A percentile compares a stretch with the other conserved stretches of the same genome.
Conservation (phyloP, 805 yeast genomes). For the Suhomyces canberraensis region DNA sequence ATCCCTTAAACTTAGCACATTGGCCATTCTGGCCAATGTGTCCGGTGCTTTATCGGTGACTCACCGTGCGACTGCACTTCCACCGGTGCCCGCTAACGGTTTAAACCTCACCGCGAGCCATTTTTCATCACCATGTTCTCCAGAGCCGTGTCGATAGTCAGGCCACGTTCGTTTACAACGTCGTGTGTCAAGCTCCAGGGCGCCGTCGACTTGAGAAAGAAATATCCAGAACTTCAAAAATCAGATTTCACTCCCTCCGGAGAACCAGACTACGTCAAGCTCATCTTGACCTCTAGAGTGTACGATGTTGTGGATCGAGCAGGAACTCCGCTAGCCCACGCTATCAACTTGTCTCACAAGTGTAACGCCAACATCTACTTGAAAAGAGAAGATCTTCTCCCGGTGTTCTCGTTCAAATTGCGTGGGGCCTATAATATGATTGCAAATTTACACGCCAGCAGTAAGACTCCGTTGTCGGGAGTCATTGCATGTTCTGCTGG, state of each 20-base stretch:
- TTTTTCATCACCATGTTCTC: neutral
- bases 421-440: conserved; percentile 98
- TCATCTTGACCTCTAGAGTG: conserved; percentile 87
- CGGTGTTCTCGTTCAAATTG: conserved; percentile 92
- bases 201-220: conserved; percentile 9
- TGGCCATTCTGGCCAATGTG: no score
- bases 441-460: conserved; percentile 67
- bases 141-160: no score
- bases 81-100: no score
- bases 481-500: conserved; percentile 99
- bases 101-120: no score
- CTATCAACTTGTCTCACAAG: conserved; percentile 69
- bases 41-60: no score
- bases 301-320: conserved; percentile 80
- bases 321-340: conserved; percentile 81
- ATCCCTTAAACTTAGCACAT: no score
- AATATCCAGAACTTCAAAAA: conserved; percentile 45
- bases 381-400: conserved; percentile 90
- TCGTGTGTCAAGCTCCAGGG: neutral
- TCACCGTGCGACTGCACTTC: no score
- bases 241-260: conserved; percentile 60
- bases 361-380: conserved; percentile 72
- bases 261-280: conserved; percentile 87
- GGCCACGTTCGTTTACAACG: neutral
- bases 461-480: conserved; percentile 65